Evolutionary conservation across 2,329 filamentous ascomycete species (phyloP).

Genomic region (Penicillium sp.): DNA sequence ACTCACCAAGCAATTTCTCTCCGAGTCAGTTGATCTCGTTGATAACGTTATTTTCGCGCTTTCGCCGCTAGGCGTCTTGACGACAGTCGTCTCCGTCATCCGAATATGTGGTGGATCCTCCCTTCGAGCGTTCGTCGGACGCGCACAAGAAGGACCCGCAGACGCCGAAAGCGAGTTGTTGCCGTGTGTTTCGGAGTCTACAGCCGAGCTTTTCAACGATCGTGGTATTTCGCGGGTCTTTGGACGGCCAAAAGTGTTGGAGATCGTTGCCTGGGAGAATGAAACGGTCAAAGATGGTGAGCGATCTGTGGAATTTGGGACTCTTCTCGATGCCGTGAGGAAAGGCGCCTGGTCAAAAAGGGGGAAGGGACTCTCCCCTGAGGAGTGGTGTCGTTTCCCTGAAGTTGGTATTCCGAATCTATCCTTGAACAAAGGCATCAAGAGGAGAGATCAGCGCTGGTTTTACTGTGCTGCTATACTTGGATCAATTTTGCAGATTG

Average conservation of each 20-base stretch:
- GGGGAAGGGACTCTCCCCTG: not conserved
- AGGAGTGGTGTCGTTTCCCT: slow-evolving; percentile 13
- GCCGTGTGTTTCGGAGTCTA: slow-evolving; percentile 48
- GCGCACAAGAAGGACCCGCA: slow-evolving; percentile 45
- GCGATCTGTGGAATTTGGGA: slow-evolving; percentile 21
- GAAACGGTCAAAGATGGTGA: slow-evolving; percentile 34
- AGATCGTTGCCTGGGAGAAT: slow-evolving; percentile 45
- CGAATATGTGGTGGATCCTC: slow-evolving; percentile 46
- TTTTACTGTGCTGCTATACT: slow-evolving; percentile 30
- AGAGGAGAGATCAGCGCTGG: slow-evolving; percentile 27
- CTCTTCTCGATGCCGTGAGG: slow-evolving; percentile 26
- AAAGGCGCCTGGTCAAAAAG: slow-evolving; percentile 22
- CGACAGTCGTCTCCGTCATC: slow-evolving; percentile 46
- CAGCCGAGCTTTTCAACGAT: slow-evolving; percentile 49
- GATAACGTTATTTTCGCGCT: slow-evolving; percentile 51
- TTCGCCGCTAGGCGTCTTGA: slow-evolving; percentile 48
- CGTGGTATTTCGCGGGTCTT: slow-evolving; percentile 38
- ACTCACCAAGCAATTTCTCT: slow-evolving; percentile 51
- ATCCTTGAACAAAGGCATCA: slow-evolving; percentile 38
- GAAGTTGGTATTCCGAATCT: slow-evolving; percentile 36
- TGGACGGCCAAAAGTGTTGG: slow-evolving; percentile 34
- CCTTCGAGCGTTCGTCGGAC: slow-evolving; percentile 46
- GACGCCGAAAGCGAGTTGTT: slow-evolving; percentile 45
- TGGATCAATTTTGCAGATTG: slow-evolving; percentile 29
- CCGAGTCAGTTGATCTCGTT: slow-evolving; percentile 39